Evolutionary conservation across 2,329 filamentous ascomycete genomes (phyloP).

Genomic region (Penicillium sp.): DNA sequence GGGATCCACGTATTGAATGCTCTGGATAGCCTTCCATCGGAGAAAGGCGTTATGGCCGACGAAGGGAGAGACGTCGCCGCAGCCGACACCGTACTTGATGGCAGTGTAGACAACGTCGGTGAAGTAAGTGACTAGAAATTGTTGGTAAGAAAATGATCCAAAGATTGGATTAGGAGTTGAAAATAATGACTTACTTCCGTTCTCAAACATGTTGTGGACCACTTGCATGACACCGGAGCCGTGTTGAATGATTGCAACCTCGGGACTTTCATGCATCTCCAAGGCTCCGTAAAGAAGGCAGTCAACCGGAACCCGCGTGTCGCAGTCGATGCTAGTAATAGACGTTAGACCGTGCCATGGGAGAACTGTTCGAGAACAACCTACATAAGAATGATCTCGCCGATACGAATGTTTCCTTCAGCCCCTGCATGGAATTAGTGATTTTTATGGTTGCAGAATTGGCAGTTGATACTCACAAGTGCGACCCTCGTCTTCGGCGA

Average conservation of each 20-base stretch:
- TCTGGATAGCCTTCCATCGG: conserved; percentile 56
- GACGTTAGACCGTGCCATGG: not conserved
- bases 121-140: conserved; percentile 66
- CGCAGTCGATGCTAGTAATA: conserved; percentile 58
- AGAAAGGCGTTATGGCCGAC: conserved; percentile 78
- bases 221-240: conserved; percentile 77
- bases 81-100: conserved; percentile 70
- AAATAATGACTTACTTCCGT: conserved; percentile 49
- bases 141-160: not conserved
- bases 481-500: conserved; percentile 47
- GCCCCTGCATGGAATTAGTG: conserved; percentile 57
- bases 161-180: not conserved
- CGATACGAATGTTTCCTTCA: conserved; percentile 81
- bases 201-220: conserved; percentile 71
- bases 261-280: conserved; percentile 70
- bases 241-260: conserved; percentile 73
- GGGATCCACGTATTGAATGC: conserved; percentile 16
- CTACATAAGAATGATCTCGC: conserved; percentile 70
- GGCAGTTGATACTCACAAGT: conserved; percentile 10
- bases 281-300: conserved; percentile 69
- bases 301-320: conserved; percentile 68
- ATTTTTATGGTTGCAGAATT: not conserved
- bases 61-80: conserved; percentile 72
- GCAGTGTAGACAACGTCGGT: conserved; percentile 76
- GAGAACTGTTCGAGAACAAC: not conserved